A percentile compares a stretch with the other conserved stretches of the same genome.
Conservation (phyloP, 2,329 filamentous ascomycete species). For the Aspergillus glaucus region DNA sequence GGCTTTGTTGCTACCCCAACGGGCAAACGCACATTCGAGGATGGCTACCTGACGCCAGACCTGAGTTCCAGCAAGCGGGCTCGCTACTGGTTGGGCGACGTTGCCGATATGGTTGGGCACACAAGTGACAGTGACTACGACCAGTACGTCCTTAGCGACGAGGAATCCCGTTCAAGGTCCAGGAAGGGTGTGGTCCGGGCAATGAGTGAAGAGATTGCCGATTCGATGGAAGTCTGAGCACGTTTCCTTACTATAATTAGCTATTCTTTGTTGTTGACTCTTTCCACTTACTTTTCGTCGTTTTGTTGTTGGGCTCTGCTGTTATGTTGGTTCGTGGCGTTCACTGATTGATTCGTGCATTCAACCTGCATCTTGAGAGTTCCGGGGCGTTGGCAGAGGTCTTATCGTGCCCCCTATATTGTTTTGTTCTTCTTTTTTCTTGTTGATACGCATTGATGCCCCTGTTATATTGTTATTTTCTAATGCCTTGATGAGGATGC, state of each 20-base stretch:
- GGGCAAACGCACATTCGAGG: conserved; percentile 43
- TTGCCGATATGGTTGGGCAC: conserved; percentile 38
- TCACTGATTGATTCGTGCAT: conserved; percentile 10
- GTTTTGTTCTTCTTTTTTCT: background rate
- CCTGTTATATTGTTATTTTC: background rate
- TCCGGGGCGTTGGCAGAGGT: conserved; percentile 15
- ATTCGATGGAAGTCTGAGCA: conserved; percentile 47
- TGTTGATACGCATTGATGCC: background rate
- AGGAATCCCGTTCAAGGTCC: conserved; percentile 33
- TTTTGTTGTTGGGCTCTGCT: conserved; percentile 3
- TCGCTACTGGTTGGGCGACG: conserved; percentile 78
- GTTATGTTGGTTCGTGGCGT: background rate
- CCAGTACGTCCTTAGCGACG: conserved; percentile 40
- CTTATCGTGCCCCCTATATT: conserved; percentile 8
- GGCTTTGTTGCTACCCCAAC: conserved; percentile 36
- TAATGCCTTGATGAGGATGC: background rate
- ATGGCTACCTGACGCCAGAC: conserved; percentile 45
- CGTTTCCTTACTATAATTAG: conserved; percentile 3
- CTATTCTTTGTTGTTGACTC: conserved; percentile 3
- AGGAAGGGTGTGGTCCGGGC: conserved; percentile 44
- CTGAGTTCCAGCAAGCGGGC: conserved; percentile 70
- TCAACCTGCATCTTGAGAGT: conserved; percentile 18
- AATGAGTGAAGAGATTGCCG: conserved; percentile 49
- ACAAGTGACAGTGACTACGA: conserved; percentile 39
- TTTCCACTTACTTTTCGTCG: conserved; percentile 2